Base-by-base conservation (phyloP, 2,329 filamentous ascomycete species). In the Metarhizium anisopliae region DNA sequence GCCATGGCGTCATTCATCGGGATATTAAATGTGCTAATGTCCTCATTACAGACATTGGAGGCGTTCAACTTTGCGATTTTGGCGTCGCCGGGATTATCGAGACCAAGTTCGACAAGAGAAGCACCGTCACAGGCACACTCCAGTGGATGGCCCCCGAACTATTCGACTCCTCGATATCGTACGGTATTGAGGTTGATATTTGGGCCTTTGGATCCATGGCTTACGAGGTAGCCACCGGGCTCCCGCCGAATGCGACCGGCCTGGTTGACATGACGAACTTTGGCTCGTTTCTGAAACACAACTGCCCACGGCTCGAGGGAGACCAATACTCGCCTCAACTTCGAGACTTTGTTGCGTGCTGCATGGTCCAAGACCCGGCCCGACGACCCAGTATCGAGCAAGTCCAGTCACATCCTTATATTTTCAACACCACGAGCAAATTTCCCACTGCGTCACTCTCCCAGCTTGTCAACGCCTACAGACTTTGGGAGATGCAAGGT, bases 71-170 rank as follows among this genome's bases (percentile, higher is more conserved):
- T 20, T 55, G 54, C 49, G 47, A 55, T 36, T 53, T 93, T 68
- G 89, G 89, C 61, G 88, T 94, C 50, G 87, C 89, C 35, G 88
- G 87, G 49, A 82, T 90, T 50, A 81, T 92, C 56, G 87, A 91
- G 66, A 86, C 79, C 42, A 85, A 87, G 61, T 79, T 85, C 53
- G 85, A 88, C 63, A 93, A 93, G 71, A 78, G 89, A 55, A 86
- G 85, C 3, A 93, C 89, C 0, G 86, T 93, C 53, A 87, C 92
- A 54, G 89, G 89, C 25, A 93, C 89, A 0, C 85, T 86, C 2
- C 85, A 91, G 68, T 94, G 89, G 87, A 92, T 93, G 89, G 87
- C 89, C 0, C 87, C 87, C 0, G 89, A 94, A 64, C 77, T 93
- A 11, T 85, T 88, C 62, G 82, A 86, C 56, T 76, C 80, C 42